These are phyloP conservation scores for Trichosporon coremiiforme DNA, from an alignment of 1,284 basidiomycete genomes.

Conservation along the genomic window DNA sequence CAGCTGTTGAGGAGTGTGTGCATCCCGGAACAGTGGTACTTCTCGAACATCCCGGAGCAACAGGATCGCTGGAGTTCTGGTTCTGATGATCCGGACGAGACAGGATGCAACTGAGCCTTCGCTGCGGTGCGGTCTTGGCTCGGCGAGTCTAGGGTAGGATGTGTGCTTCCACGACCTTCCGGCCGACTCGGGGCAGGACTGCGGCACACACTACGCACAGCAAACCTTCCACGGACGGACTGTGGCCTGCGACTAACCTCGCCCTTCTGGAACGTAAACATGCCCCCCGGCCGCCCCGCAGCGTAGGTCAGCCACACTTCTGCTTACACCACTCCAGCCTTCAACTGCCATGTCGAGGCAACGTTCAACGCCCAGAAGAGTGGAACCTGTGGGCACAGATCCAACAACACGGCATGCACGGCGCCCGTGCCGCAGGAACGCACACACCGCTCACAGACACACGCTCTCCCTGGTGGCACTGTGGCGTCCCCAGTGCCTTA, in stretches of 20 bases:
- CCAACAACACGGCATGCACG: neutral
- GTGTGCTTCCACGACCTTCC: neutral
- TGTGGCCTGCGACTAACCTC: neutral
- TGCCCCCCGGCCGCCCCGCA: too few relatives aligned
- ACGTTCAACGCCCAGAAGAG: neutral
- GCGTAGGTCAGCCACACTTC: neutral
- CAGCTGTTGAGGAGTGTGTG: too few relatives aligned
- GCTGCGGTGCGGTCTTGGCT: neutral
- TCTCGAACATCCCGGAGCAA: neutral
- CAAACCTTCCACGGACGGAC: neutral
- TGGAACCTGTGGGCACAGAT: neutral
- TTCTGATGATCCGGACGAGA: neutral
- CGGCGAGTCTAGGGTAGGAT: neutral
- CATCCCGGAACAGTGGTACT: neutral
- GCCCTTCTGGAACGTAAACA: neutral
- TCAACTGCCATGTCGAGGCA: neutral
- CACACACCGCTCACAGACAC: neutral
- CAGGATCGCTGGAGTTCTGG: neutral
- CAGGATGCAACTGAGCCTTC: neutral
- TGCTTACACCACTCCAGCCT: neutral
- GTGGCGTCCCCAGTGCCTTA: conserved; percentile 14
- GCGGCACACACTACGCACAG: neutral
- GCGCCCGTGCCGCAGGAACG: neutral
- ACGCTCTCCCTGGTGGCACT: neutral
- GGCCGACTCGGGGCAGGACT: neutral